These are phyloP conservation scores for Geotrichum histeridarum DNA, from an alignment of 1,139 yeast genomes.

Conservation along the genomic window DNA sequence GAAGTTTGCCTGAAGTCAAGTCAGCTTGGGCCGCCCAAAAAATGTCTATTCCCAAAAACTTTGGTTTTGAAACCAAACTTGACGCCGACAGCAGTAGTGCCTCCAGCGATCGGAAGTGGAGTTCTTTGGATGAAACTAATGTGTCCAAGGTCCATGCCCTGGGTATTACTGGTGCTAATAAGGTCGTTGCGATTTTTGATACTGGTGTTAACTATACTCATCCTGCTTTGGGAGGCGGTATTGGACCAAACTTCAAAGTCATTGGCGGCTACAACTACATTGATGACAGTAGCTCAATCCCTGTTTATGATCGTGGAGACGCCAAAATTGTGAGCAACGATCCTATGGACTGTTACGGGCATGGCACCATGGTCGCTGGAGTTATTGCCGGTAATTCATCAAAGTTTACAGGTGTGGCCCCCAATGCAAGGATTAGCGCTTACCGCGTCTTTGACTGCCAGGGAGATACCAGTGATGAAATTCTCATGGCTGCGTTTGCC, in stretches of 20 bases:
- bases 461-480: constrained; percentile 23
- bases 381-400: constrained; percentile 22
- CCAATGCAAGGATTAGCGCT: constrained; percentile 23
- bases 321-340: constrained; percentile 10
- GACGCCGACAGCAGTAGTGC: not conserved
- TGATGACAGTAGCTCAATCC: constrained; percentile 3
- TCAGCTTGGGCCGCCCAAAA: constrained; percentile 7
- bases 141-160: constrained; percentile 22
- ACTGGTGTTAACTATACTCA: constrained; percentile 23
- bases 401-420: constrained; percentile 24
- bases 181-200: constrained; percentile 23
- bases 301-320: not conserved
- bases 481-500: constrained; percentile 23
- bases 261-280: constrained; percentile 23
- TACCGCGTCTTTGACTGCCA: constrained; percentile 26
- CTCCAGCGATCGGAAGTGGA: constrained; percentile 15
- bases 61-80: not conserved
- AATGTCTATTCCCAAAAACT: not conserved
- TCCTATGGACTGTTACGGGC: constrained; percentile 26
- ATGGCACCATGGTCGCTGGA: constrained; percentile 27
- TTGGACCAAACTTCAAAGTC: constrained; percentile 23
- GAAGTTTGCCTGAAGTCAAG: constrained; percentile 13
- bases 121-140: constrained; percentile 24
- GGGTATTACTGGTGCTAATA: constrained; percentile 22
- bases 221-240: constrained; percentile 25